Evolutionary conservation across 2,329 filamentous ascomycete species (phyloP).

Genomic region (Sordariomycetes sp.): DNA sequence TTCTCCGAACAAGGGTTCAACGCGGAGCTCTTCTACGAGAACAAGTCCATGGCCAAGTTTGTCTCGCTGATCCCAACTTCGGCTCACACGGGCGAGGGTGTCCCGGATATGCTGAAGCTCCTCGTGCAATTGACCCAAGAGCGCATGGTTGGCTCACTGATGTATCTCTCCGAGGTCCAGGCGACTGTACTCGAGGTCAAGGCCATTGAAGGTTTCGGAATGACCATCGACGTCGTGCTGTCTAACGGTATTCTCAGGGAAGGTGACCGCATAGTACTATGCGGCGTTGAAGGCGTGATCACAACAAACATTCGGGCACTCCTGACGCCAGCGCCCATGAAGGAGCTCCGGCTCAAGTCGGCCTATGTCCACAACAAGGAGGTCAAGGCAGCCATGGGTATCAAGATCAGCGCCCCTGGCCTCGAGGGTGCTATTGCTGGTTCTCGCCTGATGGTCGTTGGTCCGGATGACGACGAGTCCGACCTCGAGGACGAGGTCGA

Average conservation of each 20-base stretch:
- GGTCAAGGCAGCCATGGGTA: slow-evolving; percentile 94
- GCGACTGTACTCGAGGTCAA: slow-evolving; percentile 98
- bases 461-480: slow-evolving; percentile 91
- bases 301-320: slow-evolving; percentile 90
- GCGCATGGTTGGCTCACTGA: slow-evolving; percentile 91
- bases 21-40: slow-evolving; percentile 91
- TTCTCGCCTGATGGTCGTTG: slow-evolving; percentile 87
- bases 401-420: slow-evolving; percentile 95
- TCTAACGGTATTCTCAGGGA: slow-evolving; percentile 93
- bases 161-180: slow-evolving; percentile 97
- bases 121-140: slow-evolving; percentile 88
- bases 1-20: slow-evolving; percentile 98
- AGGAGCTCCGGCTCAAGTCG: slow-evolving; percentile 90
- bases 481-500: slow-evolving; percentile 96
- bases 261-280: slow-evolving; percentile 89
- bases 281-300: slow-evolving; percentile 94
- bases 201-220: slow-evolving; percentile 96
- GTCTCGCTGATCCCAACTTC: slow-evolving; percentile 97
- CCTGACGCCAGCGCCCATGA: slow-evolving; percentile 84
- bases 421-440: slow-evolving; percentile 94
- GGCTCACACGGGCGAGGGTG: slow-evolving; percentile 97
- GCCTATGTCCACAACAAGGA: slow-evolving; percentile 98
- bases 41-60: slow-evolving; percentile 89
- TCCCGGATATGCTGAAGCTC: slow-evolving; percentile 96
- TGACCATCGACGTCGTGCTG: slow-evolving; percentile 94